Conservation (phyloP, 345 rosid species). For the Acer yangbiense region DNA sequence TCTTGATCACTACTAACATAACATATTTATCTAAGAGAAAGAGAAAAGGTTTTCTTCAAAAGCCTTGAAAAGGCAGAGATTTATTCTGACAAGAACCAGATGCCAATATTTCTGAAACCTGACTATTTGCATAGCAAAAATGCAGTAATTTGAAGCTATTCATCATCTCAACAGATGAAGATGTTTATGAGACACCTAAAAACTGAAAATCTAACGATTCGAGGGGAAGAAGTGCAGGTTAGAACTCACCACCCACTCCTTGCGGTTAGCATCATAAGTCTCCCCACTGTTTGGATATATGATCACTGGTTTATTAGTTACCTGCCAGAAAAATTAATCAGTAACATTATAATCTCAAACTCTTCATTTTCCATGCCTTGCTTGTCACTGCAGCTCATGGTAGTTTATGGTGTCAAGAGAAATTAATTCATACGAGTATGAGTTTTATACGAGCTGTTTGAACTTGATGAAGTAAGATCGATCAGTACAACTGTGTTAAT, state of each 20-base stretch:
- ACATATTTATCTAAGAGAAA: background rate
- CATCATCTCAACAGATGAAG: background rate
- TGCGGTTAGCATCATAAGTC: slow-evolving; percentile 60
- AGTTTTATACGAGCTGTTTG: background rate
- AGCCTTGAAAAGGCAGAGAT: background rate
- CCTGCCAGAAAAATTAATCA: slow-evolving; percentile 41
- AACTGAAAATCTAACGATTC: background rate
- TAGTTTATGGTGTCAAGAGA: too few species aligned
- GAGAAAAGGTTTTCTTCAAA: background rate
- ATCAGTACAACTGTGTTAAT: background rate
- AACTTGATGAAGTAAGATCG: background rate
- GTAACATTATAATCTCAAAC: background rate
- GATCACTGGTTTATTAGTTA: slow-evolving; percentile 62
- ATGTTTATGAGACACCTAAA: background rate
- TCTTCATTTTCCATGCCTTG: background rate
- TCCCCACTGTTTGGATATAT: slow-evolving; percentile 90
- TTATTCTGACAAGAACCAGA: background rate
- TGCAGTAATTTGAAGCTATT: background rate
- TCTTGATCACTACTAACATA: too few species aligned
- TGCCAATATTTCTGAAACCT: background rate
- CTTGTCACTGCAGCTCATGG: background rate
- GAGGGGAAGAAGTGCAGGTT: background rate
- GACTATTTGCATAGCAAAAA: background rate
- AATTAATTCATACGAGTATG: too few species aligned
- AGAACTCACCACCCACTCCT: slow-evolving; percentile 78